Percentiles rank a stretch among this genome's conserved stretches.
Conservation (phyloP, 2,329 filamentous ascomycete species). For the Dactylonectria estremocensis region DNA sequence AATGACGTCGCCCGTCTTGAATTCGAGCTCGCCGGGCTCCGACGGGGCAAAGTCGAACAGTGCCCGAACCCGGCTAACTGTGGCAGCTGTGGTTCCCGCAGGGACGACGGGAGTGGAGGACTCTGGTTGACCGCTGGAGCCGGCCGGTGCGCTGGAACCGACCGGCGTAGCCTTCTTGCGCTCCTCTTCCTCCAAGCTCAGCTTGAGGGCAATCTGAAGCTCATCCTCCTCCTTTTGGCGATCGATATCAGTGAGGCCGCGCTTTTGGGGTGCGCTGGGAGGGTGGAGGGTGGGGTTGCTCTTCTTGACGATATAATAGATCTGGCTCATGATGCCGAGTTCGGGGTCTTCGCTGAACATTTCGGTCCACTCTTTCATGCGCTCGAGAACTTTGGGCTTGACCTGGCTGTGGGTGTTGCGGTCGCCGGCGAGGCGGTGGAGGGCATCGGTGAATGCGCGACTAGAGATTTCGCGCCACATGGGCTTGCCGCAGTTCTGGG, state of each 20-base stretch:
- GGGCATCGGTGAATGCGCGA: constrained; percentile 93
- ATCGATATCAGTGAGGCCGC: constrained; percentile 89
- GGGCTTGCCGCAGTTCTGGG: constrained; percentile 89
- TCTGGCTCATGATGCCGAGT: constrained; percentile 97
- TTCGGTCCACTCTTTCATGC: constrained; percentile 96
- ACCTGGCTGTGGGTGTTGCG: constrained; percentile 97
- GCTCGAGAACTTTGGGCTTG: constrained; percentile 96
- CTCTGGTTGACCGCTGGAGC: constrained; percentile 58
- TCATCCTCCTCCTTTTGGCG: constrained; percentile 97
- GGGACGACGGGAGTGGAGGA: constrained; percentile 70
- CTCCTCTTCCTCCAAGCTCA: constrained; percentile 92
- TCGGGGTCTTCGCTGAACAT: constrained; percentile 94
- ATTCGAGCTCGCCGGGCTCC: constrained; percentile 94
- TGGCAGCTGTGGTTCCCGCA: constrained; percentile 93
- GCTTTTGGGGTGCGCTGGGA: constrained; percentile 94
- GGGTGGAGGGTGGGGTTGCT: constrained; percentile 90
- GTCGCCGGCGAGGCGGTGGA: constrained; percentile 92
- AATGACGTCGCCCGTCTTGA: constrained; percentile 97
- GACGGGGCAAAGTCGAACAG: constrained; percentile 96
- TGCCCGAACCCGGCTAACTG: constrained; percentile 93
- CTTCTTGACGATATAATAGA: constrained; percentile 88
- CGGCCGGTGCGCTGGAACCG: constrained; percentile 50
- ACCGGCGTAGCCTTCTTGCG: constrained; percentile 66
- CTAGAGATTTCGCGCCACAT: constrained; percentile 93
- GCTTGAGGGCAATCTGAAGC: constrained; percentile 92